Conservation (phyloP, 352 stramenopile genomes). For the Elongisporangium prolatum region DNA sequence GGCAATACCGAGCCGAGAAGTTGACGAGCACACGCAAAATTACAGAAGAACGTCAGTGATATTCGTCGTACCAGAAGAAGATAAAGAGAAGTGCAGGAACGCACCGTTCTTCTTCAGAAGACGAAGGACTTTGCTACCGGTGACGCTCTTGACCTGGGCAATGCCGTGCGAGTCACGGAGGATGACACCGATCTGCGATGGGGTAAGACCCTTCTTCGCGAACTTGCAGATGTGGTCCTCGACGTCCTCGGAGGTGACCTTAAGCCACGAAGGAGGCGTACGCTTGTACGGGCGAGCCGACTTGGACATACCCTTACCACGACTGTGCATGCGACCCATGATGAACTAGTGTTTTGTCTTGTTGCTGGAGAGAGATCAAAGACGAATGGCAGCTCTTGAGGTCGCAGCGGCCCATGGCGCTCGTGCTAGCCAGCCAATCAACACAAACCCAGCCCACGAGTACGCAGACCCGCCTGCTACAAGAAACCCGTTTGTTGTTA, state of each 20-base stretch:
- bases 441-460: conserved; percentile 1
- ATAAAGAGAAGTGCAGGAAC: conserved; percentile 15
- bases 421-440: conserved; percentile 23
- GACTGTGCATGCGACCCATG: conserved; percentile 99
- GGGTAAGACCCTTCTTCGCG: conserved; percentile 98
- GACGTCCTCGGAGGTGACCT: conserved; percentile 94
- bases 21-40: conserved; percentile 13
- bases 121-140: conserved; percentile 98
- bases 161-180: conserved; percentile 99
- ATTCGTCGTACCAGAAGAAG: not conserved
- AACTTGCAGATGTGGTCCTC: conserved; percentile 99
- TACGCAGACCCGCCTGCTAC: not conserved
- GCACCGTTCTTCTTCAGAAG: conserved; percentile 99
- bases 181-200: conserved; percentile 99
- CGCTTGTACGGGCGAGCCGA: conserved; percentile 99
- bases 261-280: conserved; percentile 97
- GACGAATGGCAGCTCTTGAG: conserved; percentile 15
- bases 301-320: conserved; percentile 99
- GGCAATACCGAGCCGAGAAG: conserved; percentile 71
- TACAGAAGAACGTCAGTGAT: conserved; percentile 16
- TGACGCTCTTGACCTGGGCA: conserved; percentile 98
- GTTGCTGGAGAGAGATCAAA: conserved; percentile 67
- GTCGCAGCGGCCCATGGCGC: conserved; percentile 8
- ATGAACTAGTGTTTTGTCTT: conserved; percentile 42
- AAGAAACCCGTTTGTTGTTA: not conserved